Base-by-base conservation (phyloP, 169 alveolate species). In the Toxoplasma gondii region DNA sequence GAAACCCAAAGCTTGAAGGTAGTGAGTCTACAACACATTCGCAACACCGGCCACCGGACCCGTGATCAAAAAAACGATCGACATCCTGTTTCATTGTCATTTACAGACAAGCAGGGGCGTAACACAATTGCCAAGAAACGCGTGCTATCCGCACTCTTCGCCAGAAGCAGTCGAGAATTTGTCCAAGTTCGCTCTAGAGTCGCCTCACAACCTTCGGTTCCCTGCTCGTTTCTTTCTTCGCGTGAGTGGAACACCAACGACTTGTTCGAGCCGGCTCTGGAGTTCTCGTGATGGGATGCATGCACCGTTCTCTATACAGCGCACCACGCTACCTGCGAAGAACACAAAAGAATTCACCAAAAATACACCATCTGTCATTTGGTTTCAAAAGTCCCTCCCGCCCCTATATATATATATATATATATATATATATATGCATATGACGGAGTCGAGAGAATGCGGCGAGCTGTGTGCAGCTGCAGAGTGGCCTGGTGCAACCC, bases 181-280 rank as follows among this genome's bases (percentile, higher is more conserved):
- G 12, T 49, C 74, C n/a, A 27, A 10, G 1, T 22, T 64, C 74
- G 74, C n/a, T 64, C 74, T 64, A 16, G 29, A 64, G 29, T 19
- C 74, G 74, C 27, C n/a, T 78, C 43, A 78, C 86, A 78, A n/a
- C 44, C 86, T 78, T n/a, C 86, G 39, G 39, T n/a, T n/a, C n/a
- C 86, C 86, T 19, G 44, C 86, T n/a, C 38, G 4, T 41, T 39
- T 22, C 36, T 43, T 41, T 44, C 45, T 81, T 9, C 78, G 64
- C 9, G 88, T 90, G 78, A 90, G 78, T 53, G 86, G 93, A 5
- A 70, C 93, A 7, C 93, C 93, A 10, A 90, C 78, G 88, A 70
- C 38, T 38, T 69, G 58, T 64, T 90, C 93, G 34, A 90, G 88
- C 19, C 67, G 69, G 22, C 54, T n/a, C 81, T 90, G 93, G 53